Base-by-base conservation (phyloP, 345 rosid genomes). In the Eucalyptus rudis region DNA sequence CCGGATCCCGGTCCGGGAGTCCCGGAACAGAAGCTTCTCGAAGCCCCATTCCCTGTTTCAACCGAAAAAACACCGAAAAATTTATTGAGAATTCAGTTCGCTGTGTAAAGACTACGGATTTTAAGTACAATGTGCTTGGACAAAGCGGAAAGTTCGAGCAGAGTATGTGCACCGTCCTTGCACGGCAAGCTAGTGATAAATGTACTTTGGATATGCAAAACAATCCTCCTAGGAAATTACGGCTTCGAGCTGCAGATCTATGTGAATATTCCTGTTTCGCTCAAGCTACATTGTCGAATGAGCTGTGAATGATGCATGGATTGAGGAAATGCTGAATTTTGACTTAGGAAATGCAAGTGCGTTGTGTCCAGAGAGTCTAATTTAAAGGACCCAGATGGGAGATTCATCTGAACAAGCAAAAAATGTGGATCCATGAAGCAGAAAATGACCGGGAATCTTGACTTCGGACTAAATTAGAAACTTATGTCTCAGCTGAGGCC, bases 21-120 rank as follows among this genome's bases (percentile, higher is more conserved):
- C 98, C 91, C 92, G 94, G 92, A 95, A 95, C 15, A 97, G 58
- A 10, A 97, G 94, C 93, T 97, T 96, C 95, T 97, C 98, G 90
- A 97, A 94, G 90, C 97, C 99, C 99, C 99, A 96, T 94, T 95
- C 92, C 96, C 99, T 97, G 92, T 24, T 62, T 40, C 84, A 81
- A 45, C 45, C 52, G 47, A 52, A 20, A 52, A 85, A 16, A 16
- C 56, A 49, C 56, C 66, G 13, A 71, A 3, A 71, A 79, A 6
- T 31, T n/a, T 16, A 15, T n/a, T 20, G 43, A 40, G 20, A 76
- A 4, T 11, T 36, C 2, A 76, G 8, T 20, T 20, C 29, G 13
- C 83, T 11, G 83, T 11, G 47, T 11, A 76, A 12, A 20, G 83
- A 10, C 27, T 19, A 10, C 47, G 4, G 47, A 76, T 10, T 76